phyloP scores from a whole-genome alignment of 495 filamentous ascomycete species.

The Penicillium cinerascens region DNA sequence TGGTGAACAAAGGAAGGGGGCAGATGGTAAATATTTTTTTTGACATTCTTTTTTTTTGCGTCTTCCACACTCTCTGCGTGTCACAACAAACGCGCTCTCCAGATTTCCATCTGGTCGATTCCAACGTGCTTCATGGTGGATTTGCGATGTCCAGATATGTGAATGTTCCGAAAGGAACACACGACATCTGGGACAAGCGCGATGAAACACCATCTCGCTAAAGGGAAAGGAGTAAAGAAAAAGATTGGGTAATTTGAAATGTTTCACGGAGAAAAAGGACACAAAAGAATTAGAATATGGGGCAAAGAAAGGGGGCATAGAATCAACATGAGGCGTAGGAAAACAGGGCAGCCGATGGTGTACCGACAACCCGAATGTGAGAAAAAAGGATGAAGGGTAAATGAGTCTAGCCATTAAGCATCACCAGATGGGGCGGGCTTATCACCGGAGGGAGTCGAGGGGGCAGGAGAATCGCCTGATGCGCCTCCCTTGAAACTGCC shows the following conservation, averaged over 20 bases:
- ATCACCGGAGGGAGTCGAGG: slow-evolving; percentile 50
- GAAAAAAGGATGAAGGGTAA: slow-evolving; percentile 7
- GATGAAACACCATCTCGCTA: slow-evolving; percentile 10
- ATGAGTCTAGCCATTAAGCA: slow-evolving; percentile 34
- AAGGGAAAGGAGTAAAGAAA: slow-evolving; percentile 12
- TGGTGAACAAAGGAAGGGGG: slow-evolving; percentile 10
- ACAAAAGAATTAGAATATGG: slow-evolving; percentile 27
- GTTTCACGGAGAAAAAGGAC: slow-evolving; percentile 21
- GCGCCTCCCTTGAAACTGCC: slow-evolving; percentile 51
- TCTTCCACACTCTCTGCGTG: slow-evolving; percentile 7
- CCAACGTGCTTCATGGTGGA: neutral
- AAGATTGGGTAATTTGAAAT: slow-evolving; percentile 19
- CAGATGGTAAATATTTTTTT: slow-evolving; percentile 14
- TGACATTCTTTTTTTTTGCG: slow-evolving; percentile 12
- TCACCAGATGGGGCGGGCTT: slow-evolving; percentile 45
- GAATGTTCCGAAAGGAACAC: neutral
- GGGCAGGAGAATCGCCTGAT: slow-evolving; percentile 46
- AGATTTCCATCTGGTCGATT: neutral
- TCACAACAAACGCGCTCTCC: slow-evolving; percentile 8
- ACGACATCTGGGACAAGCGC: neutral
- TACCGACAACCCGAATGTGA: slow-evolving; percentile 8
- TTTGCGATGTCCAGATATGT: neutral
- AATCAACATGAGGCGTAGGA: slow-evolving; percentile 11
- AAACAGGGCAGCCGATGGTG: slow-evolving; percentile 2
- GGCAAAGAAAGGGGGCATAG: slow-evolving; percentile 12